These are phyloP conservation scores for Tieghemostelium lacteum DNA, from an alignment of 78 protist genomes.

Conservation along the genomic window DNA sequence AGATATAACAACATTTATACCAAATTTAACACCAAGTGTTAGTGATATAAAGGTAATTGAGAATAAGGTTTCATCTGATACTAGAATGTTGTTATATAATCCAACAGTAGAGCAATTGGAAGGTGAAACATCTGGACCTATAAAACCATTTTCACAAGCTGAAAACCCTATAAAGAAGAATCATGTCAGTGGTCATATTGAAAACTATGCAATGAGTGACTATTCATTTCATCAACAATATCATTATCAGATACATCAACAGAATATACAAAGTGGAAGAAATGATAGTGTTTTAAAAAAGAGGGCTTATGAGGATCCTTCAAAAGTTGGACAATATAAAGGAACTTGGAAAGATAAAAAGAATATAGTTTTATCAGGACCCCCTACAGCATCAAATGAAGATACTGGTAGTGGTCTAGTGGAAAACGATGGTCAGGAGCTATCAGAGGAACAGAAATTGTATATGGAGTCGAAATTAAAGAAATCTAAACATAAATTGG, in stretches of 20 bases:
- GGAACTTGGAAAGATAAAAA: constrained; percentile 80
- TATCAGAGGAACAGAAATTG: neutral
- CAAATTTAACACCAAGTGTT: constrained; percentile 22
- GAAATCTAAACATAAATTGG: constrained; percentile 2
- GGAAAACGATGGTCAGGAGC: neutral
- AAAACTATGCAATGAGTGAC: constrained; percentile 25
- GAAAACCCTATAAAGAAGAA: constrained; percentile 32
- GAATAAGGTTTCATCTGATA: constrained; percentile 43
- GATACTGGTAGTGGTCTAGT: neutral
- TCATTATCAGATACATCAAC: constrained; percentile 21
- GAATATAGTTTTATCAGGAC: neutral
- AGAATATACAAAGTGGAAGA: constrained; percentile 4
- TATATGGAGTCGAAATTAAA: constrained; percentile 30
- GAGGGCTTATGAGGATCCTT: constrained; percentile 61
- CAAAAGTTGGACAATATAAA: constrained; percentile 37
- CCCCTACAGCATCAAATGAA: neutral
- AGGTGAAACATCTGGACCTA: constrained; percentile 61
- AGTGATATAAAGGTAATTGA: constrained; percentile 12
- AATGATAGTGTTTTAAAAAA: neutral
- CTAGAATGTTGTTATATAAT: constrained; percentile 27
- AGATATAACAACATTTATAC: constrained; percentile 22
- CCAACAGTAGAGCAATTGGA: constrained; percentile 22
- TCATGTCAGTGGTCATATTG: constrained; percentile 62
- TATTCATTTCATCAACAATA: constrained; percentile 56
- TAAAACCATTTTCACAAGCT: constrained; percentile 35